Evolutionary conservation across 495 filamentous ascomycete genomes (phyloP).

Genomic region (Hypoxylon rickii): DNA sequence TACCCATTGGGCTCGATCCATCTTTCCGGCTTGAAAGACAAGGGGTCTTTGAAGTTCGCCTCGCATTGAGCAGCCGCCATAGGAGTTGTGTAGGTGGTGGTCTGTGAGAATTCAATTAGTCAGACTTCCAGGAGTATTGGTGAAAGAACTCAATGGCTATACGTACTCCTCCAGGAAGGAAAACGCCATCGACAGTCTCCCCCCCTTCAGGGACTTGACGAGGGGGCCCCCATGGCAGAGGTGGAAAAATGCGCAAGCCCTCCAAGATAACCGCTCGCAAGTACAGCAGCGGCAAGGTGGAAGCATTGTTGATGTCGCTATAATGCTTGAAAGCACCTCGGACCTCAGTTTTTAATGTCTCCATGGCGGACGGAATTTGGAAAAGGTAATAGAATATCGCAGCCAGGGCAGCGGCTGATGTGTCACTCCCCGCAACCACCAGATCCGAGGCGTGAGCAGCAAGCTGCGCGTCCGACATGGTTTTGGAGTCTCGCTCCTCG

Average conservation of each 20-base stretch:
- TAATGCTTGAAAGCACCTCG: conserved; percentile 42
- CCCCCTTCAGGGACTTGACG: conserved; percentile 37
- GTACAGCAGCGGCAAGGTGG: conserved; percentile 39
- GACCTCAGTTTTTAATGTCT: conserved; percentile 47
- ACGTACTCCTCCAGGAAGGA: conserved; percentile 45
- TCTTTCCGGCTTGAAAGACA: conserved; percentile 41
- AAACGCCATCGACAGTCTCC: conserved; percentile 40
- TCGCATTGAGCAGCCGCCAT: conserved; percentile 36
- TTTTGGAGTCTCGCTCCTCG: conserved; percentile 20
- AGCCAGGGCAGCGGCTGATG: conserved; percentile 48
- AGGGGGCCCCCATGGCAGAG: conserved; percentile 30
- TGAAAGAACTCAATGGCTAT: too few relatives aligned
- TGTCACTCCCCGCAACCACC: conserved; percentile 53
- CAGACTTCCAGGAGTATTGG: too few relatives aligned
- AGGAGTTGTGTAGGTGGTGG: conserved; percentile 42
- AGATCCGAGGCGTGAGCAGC: conserved; percentile 35
- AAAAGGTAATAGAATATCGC: conserved; percentile 46
- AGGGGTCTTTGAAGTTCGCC: conserved; percentile 41
- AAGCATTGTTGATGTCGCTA: conserved; percentile 37
- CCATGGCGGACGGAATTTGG: conserved; percentile 31
- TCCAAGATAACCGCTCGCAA: conserved; percentile 52
- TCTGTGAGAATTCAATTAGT: too few relatives aligned
- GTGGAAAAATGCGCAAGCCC: conserved; percentile 43
- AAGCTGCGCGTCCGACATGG: conserved; percentile 22
- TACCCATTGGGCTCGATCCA: conserved; percentile 36